These are phyloP conservation scores for Acidomyces sp. DNA, from an alignment of 495 filamentous ascomycete species.

Conservation along the genomic window DNA sequence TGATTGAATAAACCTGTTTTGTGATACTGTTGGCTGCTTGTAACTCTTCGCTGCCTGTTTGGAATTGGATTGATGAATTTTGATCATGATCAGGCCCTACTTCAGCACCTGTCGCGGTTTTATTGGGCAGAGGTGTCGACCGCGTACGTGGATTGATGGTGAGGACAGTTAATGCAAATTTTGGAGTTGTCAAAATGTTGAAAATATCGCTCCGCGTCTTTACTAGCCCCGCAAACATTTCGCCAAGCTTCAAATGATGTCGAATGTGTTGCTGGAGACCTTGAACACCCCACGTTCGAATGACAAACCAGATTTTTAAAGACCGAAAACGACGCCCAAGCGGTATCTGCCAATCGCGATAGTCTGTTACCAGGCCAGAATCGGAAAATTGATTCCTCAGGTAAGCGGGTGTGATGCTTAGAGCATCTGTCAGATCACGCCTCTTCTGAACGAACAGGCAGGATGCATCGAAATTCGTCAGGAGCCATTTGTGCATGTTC, in stretches of 20 bases:
- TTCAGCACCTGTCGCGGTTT: slow-evolving; percentile 8
- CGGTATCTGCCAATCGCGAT: slow-evolving; percentile 97
- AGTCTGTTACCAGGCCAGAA: slow-evolving; percentile 80
- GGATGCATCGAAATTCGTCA: slow-evolving; percentile 89
- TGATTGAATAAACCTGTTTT: slow-evolving; percentile 60
- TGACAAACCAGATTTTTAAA: slow-evolving; percentile 94
- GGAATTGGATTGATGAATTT: slow-evolving; percentile 5
- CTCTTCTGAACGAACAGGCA: slow-evolving; percentile 67
- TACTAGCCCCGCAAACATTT: slow-evolving; percentile 52
- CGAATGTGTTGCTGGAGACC: slow-evolving; percentile 66
- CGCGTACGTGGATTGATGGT: slow-evolving; percentile 33
- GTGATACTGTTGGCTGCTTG: slow-evolving; percentile 53
- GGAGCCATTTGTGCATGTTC: slow-evolving; percentile 97
- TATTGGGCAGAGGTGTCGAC: slow-evolving; percentile 1
- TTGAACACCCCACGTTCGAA: slow-evolving; percentile 69
- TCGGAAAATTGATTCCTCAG: slow-evolving; percentile 68
- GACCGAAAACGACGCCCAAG: slow-evolving; percentile 83
- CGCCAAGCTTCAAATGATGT: slow-evolving; percentile 51
- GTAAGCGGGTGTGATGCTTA: slow-evolving; percentile 74
- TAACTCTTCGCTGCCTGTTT: slow-evolving; percentile 28
- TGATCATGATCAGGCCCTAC: slow-evolving; percentile 20
- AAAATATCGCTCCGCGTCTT: slow-evolving; percentile 55
- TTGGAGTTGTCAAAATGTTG: slow-evolving; percentile 58
- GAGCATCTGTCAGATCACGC: slow-evolving; percentile 57
- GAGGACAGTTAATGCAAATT: slow-evolving; percentile 73